Base-by-base conservation (phyloP, 2,329 filamentous ascomycete genomes). In the Trichoderma asperellum region DNA sequence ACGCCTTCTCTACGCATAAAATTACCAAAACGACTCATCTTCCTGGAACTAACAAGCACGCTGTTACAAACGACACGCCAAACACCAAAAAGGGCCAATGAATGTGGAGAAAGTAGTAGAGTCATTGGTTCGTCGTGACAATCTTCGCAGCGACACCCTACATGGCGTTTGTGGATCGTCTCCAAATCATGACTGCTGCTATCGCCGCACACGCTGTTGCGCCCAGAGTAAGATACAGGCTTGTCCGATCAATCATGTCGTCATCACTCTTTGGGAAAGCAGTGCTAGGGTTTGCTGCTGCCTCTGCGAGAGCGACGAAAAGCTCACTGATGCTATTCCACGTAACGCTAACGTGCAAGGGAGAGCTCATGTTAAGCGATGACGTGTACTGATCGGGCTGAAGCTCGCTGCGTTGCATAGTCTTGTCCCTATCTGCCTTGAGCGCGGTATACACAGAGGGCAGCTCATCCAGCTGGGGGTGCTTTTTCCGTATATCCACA, bases 381-480 rank as follows among this genome's bases (percentile, higher is more conserved):
- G 91, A 89, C 0, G 94, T 96, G 80, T 97, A 97, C 72, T 94
- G 91, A 77, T 99, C 96, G 1, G 96, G 96, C 79, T 97, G 95
- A 72, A 91, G 83, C 79, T 97, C 93, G 70, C 92, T 92, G 70
- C 96, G 88, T 81, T 99, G 96, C n/a, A 94, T 97, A 4, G 95
- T 96, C 79, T 97, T 97, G 79, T 99, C 96, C 73, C 92, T 89
- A 79, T 99, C 96, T 2, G 96, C 96, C 80, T 99, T 99, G 70
- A 98, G 84, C 0, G 95, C 96, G 1, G 93, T 93, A 78, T 97
- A 99, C 8, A 99, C 91, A 10, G 93, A 91, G 0, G 96, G 96
- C 34, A 99, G 83, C n/a, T 93, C 90, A 77, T 97, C 92, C 2
- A 99, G 86, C 68, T 96, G 91, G 0, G 93, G 89, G 73, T 95